Conservation (phyloP, 345 rosid species). For the Garcia nutans region DNA sequence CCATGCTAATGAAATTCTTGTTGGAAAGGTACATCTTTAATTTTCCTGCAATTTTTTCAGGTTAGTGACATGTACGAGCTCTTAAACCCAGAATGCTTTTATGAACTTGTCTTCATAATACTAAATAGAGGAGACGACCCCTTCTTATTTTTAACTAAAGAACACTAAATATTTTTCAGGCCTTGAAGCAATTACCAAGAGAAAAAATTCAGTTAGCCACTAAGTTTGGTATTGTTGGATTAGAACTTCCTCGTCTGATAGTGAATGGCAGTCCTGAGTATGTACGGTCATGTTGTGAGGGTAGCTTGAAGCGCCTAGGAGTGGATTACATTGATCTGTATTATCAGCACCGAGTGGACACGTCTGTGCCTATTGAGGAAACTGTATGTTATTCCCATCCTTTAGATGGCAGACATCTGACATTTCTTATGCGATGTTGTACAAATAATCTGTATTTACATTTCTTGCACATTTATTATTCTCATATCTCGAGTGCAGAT, state of each 20-base stretch:
- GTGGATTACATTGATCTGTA: slow-evolving; percentile 52
- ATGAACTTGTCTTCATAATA: background rate
- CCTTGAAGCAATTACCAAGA: slow-evolving; percentile 55
- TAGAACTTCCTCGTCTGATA: slow-evolving; percentile 4
- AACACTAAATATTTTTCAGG: slow-evolving; percentile 31
- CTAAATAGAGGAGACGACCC: background rate
- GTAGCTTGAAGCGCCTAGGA: slow-evolving; percentile 54
- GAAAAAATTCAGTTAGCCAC: slow-evolving; percentile 57
- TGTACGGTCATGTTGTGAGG: slow-evolving; percentile 53
- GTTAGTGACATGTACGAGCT: background rate
- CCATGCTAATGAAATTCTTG: slow-evolving; percentile 47
- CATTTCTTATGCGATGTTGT: background rate
- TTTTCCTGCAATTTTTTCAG: background rate
- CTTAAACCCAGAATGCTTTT: background rate
- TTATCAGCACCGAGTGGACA: slow-evolving; percentile 52
- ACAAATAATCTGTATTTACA: background rate
- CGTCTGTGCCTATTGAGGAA: slow-evolving; percentile 47
- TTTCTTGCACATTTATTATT: background rate
- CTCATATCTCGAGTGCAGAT: slow-evolving; percentile 30
- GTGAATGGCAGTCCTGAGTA: slow-evolving; percentile 50
- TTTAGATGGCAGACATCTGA: background rate
- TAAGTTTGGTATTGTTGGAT: slow-evolving; percentile 41
- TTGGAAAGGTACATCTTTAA: slow-evolving; percentile 43
- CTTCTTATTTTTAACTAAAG: no score
- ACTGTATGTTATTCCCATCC: slow-evolving; percentile 33